Evolutionary conservation across 495 filamentous ascomycete species (phyloP).

Genomic region (Gamarada debralockiae): DNA sequence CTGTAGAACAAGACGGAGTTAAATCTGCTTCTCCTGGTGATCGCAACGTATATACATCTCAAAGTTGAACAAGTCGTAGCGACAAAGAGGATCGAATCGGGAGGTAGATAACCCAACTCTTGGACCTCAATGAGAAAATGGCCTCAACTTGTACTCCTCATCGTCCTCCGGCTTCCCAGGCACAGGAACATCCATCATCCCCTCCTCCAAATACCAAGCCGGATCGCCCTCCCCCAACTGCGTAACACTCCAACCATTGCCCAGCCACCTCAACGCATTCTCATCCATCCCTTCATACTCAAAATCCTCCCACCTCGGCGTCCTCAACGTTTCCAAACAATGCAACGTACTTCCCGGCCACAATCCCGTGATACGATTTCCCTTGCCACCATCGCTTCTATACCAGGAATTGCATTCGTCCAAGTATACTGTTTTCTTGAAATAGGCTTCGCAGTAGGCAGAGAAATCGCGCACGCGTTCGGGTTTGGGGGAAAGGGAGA

Average conservation of each 20-base stretch:
- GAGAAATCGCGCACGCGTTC: conserved; percentile 61
- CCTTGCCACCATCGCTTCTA: conserved; percentile 49
- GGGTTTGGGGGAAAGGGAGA: conserved; percentile 47
- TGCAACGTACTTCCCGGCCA: conserved; percentile 65
- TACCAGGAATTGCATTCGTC: conserved; percentile 69
- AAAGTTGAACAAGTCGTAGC: too few relatives aligned
- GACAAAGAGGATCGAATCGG: too few relatives aligned
- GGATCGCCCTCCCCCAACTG: conserved; percentile 39
- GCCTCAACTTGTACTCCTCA: conserved; percentile 33
- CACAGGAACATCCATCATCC: conserved; percentile 38
- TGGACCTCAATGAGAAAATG: conserved; percentile 43
- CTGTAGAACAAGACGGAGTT: too few relatives aligned
- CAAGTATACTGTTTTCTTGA: conserved; percentile 58
- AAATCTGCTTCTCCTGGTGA: too few relatives aligned
- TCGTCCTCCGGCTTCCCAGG: conserved; percentile 41
- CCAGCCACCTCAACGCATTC: conserved; percentile 40
- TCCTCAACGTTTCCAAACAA: conserved; percentile 48
- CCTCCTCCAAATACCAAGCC: conserved; percentile 45
- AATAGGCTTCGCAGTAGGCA: conserved; percentile 58
- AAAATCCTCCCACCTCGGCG: conserved; percentile 71
- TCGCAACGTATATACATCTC: too few relatives aligned
- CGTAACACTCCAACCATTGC: conserved; percentile 45
- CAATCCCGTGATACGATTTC: conserved; percentile 54
- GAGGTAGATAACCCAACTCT: too few relatives aligned
- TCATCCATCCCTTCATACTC: conserved; percentile 48